Percentiles rank a stretch among this genome's conserved stretches.
Conservation (phyloP, 2,329 filamentous ascomycete genomes). For the Colletotrichum salicis region DNA sequence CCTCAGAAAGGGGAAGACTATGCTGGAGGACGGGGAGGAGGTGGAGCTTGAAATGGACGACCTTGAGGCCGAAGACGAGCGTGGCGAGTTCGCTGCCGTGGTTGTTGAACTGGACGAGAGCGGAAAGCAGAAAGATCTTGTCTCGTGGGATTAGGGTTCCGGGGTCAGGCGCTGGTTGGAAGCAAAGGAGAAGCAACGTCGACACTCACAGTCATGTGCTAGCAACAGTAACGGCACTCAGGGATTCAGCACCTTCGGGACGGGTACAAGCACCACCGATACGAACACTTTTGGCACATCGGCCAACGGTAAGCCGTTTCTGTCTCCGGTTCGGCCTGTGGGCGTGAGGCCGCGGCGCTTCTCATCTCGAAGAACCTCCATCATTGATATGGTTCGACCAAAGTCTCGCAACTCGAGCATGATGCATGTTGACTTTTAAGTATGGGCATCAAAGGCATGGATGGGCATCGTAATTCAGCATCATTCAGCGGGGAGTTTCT, state of each 20-base stretch:
- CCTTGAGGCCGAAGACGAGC: slow-evolving; percentile 64
- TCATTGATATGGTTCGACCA: slow-evolving; percentile 25
- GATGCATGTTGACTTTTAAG: slow-evolving; percentile 32
- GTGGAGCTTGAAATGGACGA: slow-evolving; percentile 60
- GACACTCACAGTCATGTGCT: slow-evolving; percentile 15
- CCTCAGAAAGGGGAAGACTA: slow-evolving; percentile 58
- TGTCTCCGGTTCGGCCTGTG: slow-evolving; percentile 20
- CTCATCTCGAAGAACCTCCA: slow-evolving; percentile 29
- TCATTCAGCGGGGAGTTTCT: slow-evolving; percentile 8
- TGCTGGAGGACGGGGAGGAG: slow-evolving; percentile 64
- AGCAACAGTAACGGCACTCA: background rate
- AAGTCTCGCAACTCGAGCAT: slow-evolving; percentile 23
- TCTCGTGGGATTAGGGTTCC: slow-evolving; percentile 55
- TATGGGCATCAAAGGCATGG: background rate
- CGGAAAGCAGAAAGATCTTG: slow-evolving; percentile 61
- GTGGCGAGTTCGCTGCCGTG: slow-evolving; percentile 63
- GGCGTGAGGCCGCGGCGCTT: slow-evolving; percentile 25
- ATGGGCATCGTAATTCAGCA: background rate
- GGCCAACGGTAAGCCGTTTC: background rate
- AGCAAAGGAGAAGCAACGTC: slow-evolving; percentile 29
- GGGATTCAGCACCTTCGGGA: too few species aligned
- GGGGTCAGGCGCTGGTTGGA: slow-evolving; percentile 34
- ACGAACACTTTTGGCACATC: background rate
- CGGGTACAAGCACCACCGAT: background rate
- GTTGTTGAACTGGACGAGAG: slow-evolving; percentile 63